These are phyloP conservation scores for Backusella liffmaniae DNA, from an alignment of 192 early-diverging fungal species.

Conservation along the genomic window DNA sequence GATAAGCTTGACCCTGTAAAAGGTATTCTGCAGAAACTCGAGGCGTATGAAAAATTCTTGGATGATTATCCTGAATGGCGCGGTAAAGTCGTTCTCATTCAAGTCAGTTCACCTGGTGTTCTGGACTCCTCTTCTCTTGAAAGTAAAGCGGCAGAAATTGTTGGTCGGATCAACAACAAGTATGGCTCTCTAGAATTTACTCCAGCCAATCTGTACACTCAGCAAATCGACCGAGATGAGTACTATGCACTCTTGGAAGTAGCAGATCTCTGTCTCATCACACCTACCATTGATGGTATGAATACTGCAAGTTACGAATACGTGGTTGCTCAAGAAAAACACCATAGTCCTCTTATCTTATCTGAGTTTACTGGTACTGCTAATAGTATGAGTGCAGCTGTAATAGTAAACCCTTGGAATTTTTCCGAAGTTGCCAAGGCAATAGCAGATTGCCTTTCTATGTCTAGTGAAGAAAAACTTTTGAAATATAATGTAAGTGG, in stretches of 20 bases:
- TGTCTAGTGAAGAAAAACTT: slow-evolving; percentile 62
- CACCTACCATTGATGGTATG: slow-evolving; percentile 95
- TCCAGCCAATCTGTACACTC: slow-evolving; percentile 91
- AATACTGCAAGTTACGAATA: slow-evolving; percentile 95
- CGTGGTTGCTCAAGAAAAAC: slow-evolving; percentile 87
- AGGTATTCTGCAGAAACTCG: slow-evolving; percentile 93
- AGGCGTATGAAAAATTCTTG: slow-evolving; percentile 92
- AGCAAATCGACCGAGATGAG: slow-evolving; percentile 92
- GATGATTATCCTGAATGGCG: slow-evolving; percentile 89
- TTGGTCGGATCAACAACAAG: slow-evolving; percentile 89
- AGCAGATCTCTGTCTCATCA: slow-evolving; percentile 94
- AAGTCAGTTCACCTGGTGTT: slow-evolving; percentile 90
- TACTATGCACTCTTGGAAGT: slow-evolving; percentile 91
- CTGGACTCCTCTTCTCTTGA: slow-evolving; percentile 68
- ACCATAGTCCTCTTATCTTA: slow-evolving; percentile 84
- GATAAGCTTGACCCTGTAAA: slow-evolving; percentile 95
- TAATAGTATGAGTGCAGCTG: slow-evolving; percentile 72
- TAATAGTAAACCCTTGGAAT: slow-evolving; percentile 91
- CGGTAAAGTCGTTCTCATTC: slow-evolving; percentile 89
- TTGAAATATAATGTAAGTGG: slow-evolving; percentile 57
- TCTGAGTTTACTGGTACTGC: slow-evolving; percentile 98
- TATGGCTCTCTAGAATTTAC: slow-evolving; percentile 95
- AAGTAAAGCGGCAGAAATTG: slow-evolving; percentile 86
- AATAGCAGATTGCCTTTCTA: slow-evolving; percentile 68
- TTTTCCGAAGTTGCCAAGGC: slow-evolving; percentile 75